These are phyloP conservation scores for Sclerotinia glacialis DNA, from an alignment of 2,329 filamentous ascomycete species.

Conservation along the genomic window DNA sequence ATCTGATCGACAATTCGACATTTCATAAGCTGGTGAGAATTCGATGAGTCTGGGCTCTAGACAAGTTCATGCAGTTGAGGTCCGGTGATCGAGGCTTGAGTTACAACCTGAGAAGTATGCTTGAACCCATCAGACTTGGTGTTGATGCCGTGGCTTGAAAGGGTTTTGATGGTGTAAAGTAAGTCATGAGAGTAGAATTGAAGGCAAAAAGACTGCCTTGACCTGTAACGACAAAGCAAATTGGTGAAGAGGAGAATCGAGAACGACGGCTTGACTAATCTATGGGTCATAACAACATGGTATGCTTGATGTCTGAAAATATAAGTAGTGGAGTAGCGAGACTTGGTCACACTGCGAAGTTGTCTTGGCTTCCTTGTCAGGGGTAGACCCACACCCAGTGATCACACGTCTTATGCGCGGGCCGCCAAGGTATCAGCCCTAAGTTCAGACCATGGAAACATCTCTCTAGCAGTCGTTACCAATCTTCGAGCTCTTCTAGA, in stretches of 20 bases:
- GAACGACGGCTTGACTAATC: background rate
- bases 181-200: background rate
- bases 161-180: background rate
- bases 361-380: background rate
- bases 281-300: background rate
- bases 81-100: background rate
- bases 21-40: background rate
- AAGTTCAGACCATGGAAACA: background rate
- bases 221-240: background rate
- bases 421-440: slow-evolving; percentile 16
- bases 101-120: background rate
- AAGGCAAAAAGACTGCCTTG: background rate
- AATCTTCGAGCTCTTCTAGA: slow-evolving; percentile 6
- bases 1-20: background rate
- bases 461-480: background rate
- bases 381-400: background rate
- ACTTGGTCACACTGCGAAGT: slow-evolving; percentile 11
- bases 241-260: background rate
- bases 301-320: background rate
- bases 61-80: background rate
- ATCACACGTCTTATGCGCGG: slow-evolving; percentile 6
- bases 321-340: slow-evolving; percentile 2
- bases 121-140: background rate
- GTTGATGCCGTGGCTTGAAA: background rate
- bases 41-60: background rate